A percentile compares a stretch with the other conserved stretches of the same genome.
Conservation (phyloP, 495 filamentous ascomycete genomes). For the Trichoderma gamsii region DNA sequence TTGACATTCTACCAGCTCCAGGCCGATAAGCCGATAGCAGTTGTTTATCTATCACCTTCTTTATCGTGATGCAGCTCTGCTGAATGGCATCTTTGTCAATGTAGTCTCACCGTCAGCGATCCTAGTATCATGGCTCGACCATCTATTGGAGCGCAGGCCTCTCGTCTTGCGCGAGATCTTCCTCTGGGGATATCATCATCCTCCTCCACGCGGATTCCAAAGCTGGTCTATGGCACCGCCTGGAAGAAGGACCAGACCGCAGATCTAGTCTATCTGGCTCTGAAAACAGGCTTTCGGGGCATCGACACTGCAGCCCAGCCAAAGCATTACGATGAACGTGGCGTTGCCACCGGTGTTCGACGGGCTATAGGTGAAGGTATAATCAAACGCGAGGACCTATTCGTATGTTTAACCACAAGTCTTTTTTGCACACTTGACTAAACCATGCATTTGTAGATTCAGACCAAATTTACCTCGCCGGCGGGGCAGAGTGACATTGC, state of each 20-base stretch:
- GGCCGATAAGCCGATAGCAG: background rate
- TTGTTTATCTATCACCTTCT: background rate
- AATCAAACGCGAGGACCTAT: slow-evolving; percentile 55
- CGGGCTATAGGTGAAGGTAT: slow-evolving; percentile 51
- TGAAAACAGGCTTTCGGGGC: slow-evolving; percentile 64
- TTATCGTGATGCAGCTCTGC: background rate
- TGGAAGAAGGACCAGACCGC: slow-evolving; percentile 73
- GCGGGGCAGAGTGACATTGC: slow-evolving; percentile 52
- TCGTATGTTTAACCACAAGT: slow-evolving; percentile 37
- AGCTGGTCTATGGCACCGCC: slow-evolving; percentile 76
- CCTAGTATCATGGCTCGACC: background rate
- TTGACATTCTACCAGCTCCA: too few relatives aligned
- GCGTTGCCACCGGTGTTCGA: slow-evolving; percentile 61
- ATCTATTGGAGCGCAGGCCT: slow-evolving; percentile 8
- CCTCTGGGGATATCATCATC: background rate
- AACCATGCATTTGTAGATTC: slow-evolving; percentile 43
- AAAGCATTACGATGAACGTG: slow-evolving; percentile 67
- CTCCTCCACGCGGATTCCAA: slow-evolving; percentile 38
- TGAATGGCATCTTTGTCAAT: background rate
- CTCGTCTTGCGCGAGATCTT: slow-evolving; percentile 2
- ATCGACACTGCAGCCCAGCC: slow-evolving; percentile 79
- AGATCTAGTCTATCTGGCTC: slow-evolving; percentile 60
- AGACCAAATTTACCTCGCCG: slow-evolving; percentile 73
- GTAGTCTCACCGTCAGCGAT: background rate
- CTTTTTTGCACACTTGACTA: background rate